phyloP scores from a whole-genome alignment of 371 early-diverging fungal species.

The Dichotomocladium elegans region DNA sequence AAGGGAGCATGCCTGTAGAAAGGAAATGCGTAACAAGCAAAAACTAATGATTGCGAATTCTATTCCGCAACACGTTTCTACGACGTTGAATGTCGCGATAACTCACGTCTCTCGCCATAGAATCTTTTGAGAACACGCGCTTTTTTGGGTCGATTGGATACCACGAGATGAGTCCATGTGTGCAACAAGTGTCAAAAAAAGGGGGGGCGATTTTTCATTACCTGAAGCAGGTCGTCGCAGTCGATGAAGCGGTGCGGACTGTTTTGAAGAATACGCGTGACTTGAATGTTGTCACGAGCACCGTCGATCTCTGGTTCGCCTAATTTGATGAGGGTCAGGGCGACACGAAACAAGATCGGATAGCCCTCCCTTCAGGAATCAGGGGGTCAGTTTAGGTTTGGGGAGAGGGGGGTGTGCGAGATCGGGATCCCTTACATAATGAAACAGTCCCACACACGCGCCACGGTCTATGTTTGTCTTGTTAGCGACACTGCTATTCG shows the following conservation, averaged over 20 bases:
- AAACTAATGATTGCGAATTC: too few species aligned
- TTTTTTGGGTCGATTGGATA: too few species aligned
- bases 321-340: slow-evolving; percentile 69
- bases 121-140: slow-evolving; percentile 6
- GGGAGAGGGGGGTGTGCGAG: neutral
- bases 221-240: slow-evolving; percentile 65
- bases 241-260: slow-evolving; percentile 64
- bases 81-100: slow-evolving; percentile 4
- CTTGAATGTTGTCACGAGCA: slow-evolving; percentile 57
- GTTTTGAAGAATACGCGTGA: slow-evolving; percentile 57
- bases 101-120: slow-evolving; percentile 4
- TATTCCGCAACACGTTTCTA: slow-evolving; percentile 5
- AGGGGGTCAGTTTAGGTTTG: too few species aligned
- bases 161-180: neutral
- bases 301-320: slow-evolving; percentile 60
- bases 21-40: too few species aligned
- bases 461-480: slow-evolving; percentile 49
- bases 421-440: slow-evolving; percentile 50
- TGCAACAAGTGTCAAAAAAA: neutral
- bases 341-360: slow-evolving; percentile 69
- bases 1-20: too few species aligned
- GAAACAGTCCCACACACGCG: slow-evolving; percentile 80
- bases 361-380: slow-evolving; percentile 58
- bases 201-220: too few species aligned
- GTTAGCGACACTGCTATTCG: neutral